A percentile compares a stretch with the other conserved stretches of the same genome.
These are phyloP conservation scores for Niebla homalea DNA, from an alignment of 495 filamentous ascomycete species.

Conservation along the genomic window DNA sequence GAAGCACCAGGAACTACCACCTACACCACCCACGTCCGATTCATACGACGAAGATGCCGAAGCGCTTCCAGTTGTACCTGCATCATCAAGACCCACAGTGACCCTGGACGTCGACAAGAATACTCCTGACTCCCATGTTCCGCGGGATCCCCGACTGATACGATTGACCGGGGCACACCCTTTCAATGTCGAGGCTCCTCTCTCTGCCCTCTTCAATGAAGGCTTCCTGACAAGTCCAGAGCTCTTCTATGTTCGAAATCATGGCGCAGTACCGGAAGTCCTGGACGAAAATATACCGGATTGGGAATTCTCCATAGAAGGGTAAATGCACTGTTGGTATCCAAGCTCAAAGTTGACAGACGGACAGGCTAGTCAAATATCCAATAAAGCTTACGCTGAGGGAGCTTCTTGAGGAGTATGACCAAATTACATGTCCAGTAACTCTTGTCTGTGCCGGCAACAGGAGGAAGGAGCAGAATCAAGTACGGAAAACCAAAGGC, in stretches of 20 bases:
- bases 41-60: constrained; percentile 28
- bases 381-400: constrained; percentile 61
- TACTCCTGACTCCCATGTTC: constrained; percentile 79
- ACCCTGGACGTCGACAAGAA: constrained; percentile 64
- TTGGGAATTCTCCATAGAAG: constrained; percentile 82
- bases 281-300: constrained; percentile 56
- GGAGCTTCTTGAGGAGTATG: constrained; percentile 63
- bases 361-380: constrained; percentile 51
- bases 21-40: constrained; percentile 19
- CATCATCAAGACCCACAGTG: constrained; percentile 42
- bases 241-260: constrained; percentile 91
- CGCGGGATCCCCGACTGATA: constrained; percentile 75
- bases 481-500: constrained; percentile 81
- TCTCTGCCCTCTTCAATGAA: constrained; percentile 69
- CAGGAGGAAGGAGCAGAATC: constrained; percentile 86
- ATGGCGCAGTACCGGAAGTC: constrained; percentile 75
- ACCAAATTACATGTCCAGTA: constrained; percentile 75
- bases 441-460: constrained; percentile 94
- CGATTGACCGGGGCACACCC: constrained; percentile 84
- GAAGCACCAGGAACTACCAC: constrained; percentile 17
- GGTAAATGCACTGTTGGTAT: constrained; percentile 28
- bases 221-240: constrained; percentile 85
- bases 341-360: neutral
- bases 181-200: constrained; percentile 84
- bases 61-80: constrained; percentile 52